Evolutionary conservation across 2,329 filamentous ascomycete genomes (phyloP).

Genomic region (Paracoccidioides lutzii): DNA sequence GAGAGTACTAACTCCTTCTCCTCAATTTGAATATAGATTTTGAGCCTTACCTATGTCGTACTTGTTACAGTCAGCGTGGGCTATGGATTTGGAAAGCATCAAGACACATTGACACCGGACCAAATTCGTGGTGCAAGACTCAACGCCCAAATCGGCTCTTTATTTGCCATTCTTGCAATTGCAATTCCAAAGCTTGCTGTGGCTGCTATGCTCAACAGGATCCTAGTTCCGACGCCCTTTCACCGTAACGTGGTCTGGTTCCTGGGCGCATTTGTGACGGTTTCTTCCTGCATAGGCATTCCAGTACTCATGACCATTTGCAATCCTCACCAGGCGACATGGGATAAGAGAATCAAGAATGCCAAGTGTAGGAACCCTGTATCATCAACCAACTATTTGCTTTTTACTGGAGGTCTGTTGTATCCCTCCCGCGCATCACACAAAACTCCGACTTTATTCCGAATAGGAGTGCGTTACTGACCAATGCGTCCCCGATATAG

Average conservation of each 20-base stretch:
- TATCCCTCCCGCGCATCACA: neutral
- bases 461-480: neutral
- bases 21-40: constrained; percentile 14
- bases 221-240: constrained; percentile 25
- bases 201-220: constrained; percentile 26
- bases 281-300: constrained; percentile 25
- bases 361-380: constrained; percentile 4
- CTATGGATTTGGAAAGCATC: constrained; percentile 31
- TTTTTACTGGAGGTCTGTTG: neutral
- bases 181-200: constrained; percentile 33
- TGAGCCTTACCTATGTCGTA: constrained; percentile 23
- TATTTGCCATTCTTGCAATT: constrained; percentile 29
- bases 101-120: constrained; percentile 16
- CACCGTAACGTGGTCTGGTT: constrained; percentile 29
- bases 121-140: neutral
- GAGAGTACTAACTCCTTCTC: constrained; percentile 3
- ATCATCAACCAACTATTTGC: neutral
- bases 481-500: constrained; percentile 8
- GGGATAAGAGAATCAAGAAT: constrained; percentile 18
- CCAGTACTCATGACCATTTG: constrained; percentile 34
- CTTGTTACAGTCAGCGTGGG: constrained; percentile 25
- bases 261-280: constrained; percentile 20
- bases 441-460: too few species aligned
- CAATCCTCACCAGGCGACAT: constrained; percentile 27
- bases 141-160: constrained; percentile 18